Conservation (phyloP, 306 rosid genomes). For the Dalbergia cultrata region DNA sequence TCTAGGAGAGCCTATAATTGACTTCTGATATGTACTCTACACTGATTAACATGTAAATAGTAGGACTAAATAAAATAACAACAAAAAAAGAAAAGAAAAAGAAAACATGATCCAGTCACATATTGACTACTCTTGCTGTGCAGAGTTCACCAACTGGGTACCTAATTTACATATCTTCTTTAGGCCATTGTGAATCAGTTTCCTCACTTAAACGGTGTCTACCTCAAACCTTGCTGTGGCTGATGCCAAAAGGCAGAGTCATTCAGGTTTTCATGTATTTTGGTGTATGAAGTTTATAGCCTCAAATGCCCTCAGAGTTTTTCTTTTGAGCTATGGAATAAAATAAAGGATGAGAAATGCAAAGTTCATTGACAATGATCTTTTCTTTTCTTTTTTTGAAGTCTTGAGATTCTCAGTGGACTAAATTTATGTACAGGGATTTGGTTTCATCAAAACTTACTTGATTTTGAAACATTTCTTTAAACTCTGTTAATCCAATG, state of each 20-base stretch:
- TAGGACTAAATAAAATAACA: not conserved
- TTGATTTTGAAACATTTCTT: not conserved
- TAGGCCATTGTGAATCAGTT: conserved; percentile 27
- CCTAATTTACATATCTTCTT: conserved; percentile 18
- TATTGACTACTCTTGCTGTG: conserved; percentile 5
- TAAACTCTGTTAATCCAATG: too few species aligned
- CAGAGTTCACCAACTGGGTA: conserved; percentile 10
- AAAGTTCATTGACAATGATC: not conserved
- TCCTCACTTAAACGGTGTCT: not conserved
- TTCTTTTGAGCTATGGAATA: not conserved
- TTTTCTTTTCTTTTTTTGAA: not conserved
- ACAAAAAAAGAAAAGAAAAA: not conserved
- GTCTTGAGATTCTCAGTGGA: not conserved
- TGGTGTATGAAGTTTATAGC: too few species aligned
- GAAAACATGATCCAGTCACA: conserved; percentile 9
- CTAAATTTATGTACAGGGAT: not conserved
- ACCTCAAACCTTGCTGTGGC: not conserved
- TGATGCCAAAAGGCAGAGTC: not conserved
- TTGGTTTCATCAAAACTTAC: too few species aligned
- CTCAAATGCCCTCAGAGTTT: too few species aligned
- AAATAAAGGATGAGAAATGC: not conserved
- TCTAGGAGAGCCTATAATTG: conserved; percentile 92
- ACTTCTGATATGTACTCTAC: conserved; percentile 57
- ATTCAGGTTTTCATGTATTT: not conserved
- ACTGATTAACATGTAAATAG: conserved; percentile 50